Percentiles rank a stretch among this genome's conserved stretches.
phyloP scores from a whole-genome alignment of 2,329 filamentous ascomycete genomes.

The Sclerotinia sclerotiorum region DNA sequence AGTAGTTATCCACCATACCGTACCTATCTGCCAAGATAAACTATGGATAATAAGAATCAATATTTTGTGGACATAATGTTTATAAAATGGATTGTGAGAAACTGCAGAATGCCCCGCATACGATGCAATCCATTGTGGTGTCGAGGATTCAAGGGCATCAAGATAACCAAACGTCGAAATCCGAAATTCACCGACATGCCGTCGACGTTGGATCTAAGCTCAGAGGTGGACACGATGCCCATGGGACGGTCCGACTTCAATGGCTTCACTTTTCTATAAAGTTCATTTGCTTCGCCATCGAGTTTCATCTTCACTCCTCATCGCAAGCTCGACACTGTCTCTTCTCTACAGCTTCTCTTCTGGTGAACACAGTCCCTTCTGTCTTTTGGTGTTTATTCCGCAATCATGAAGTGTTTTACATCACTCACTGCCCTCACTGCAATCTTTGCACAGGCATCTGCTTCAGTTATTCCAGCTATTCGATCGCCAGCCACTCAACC shows the following conservation, averaged over 20 bases:
- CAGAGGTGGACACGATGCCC: neutral
- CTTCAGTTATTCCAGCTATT: conserved; percentile 31
- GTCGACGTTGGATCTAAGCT: neutral
- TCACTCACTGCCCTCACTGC: conserved; percentile 31
- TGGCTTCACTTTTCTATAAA: conserved; percentile 11
- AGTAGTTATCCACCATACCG: neutral
- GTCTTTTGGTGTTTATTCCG: neutral
- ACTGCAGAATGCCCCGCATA: conserved; percentile 1
- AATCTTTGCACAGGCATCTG: conserved; percentile 29
- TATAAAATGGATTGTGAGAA: neutral
- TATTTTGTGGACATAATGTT: neutral
- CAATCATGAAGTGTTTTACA: conserved; percentile 35
- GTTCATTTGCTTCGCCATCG: conserved; percentile 1
- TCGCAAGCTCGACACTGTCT: conserved; percentile 4
- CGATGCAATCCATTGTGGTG: conserved; percentile 2
- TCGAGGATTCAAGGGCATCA: neutral
- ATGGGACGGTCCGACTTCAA: neutral
- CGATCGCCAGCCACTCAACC: conserved; percentile 26
- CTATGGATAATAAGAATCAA: neutral
- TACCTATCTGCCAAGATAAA: neutral
- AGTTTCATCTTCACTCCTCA: conserved; percentile 1
- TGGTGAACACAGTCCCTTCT: neutral
- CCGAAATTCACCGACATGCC: neutral
- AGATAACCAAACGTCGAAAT: neutral
- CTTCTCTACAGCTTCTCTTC: neutral